Evolutionary conservation across 2,329 filamentous ascomycete species (phyloP).

Genomic region (Fusarium sublunatum): DNA sequence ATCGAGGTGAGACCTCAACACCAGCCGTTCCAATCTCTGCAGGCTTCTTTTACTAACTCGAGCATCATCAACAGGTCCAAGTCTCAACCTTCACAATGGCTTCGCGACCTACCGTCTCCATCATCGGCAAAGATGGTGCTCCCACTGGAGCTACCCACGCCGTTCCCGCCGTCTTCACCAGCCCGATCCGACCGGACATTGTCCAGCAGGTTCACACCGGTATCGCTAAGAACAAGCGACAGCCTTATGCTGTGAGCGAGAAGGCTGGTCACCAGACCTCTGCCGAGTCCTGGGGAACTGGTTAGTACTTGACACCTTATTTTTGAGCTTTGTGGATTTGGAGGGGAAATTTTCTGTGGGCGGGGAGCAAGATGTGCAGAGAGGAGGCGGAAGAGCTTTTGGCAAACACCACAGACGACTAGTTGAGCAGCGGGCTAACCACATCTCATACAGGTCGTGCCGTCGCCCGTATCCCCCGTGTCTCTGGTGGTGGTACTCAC

Average conservation of each 20-base stretch:
- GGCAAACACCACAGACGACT: conserved; percentile 6
- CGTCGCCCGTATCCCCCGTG: conserved; percentile 99
- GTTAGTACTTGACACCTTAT: conserved; percentile 66
- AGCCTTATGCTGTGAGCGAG: conserved; percentile 99
- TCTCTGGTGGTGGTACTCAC: conserved; percentile 99
- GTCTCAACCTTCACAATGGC: conserved; percentile 75
- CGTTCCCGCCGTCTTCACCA: conserved; percentile 95
- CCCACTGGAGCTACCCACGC: conserved; percentile 89
- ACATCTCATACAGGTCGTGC: conserved; percentile 77
- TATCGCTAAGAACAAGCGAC: conserved; percentile 99
- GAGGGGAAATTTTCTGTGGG: conserved; percentile 37
- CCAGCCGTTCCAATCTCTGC: conserved; percentile 21
- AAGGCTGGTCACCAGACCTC: conserved; percentile 99
- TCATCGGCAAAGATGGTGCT: conserved; percentile 96
- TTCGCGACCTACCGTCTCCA: conserved; percentile 96
- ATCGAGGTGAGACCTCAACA: conserved; percentile 51
- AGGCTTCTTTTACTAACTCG: conserved; percentile 35
- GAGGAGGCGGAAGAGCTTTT: not conserved
- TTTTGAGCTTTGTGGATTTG: conserved; percentile 10
- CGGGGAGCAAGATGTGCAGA: conserved; percentile 1
- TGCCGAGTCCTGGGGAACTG: conserved; percentile 99
- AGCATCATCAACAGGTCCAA: conserved; percentile 48
- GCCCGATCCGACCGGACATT: conserved; percentile 98
- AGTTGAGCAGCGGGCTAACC: conserved; percentile 40
- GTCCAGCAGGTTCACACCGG: conserved; percentile 99